A percentile compares a stretch with the other conserved stretches of the same genome.
These are phyloP conservation scores for Neurospora sp. DNA, from an alignment of 495 filamentous ascomycete genomes.

Conservation along the genomic window DNA sequence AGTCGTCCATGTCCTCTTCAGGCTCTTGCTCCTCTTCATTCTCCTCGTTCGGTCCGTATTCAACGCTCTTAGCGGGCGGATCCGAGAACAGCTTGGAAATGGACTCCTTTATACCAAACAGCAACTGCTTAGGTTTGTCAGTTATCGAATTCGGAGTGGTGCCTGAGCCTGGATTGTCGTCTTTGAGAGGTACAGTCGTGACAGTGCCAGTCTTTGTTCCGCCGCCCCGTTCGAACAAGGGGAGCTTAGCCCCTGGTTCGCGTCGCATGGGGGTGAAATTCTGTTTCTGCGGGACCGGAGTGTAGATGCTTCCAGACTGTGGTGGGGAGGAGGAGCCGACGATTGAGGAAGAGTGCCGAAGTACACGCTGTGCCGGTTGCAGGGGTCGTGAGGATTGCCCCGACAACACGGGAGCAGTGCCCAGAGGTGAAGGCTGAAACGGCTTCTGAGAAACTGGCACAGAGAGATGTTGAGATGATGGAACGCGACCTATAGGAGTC, in stretches of 20 bases:
- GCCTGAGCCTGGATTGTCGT: background rate
- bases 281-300: constrained; percentile 32
- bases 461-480: background rate
- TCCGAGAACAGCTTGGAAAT: constrained; percentile 8
- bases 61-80: background rate
- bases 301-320: background rate
- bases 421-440: background rate
- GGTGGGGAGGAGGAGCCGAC: background rate
- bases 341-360: background rate
- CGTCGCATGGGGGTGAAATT: constrained; percentile 41
- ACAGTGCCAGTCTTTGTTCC: background rate
- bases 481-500: background rate
- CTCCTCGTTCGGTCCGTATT: constrained; percentile 2
- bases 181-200: background rate
- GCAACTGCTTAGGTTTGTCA: constrained; percentile 1
- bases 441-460: background rate
- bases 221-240: constrained; percentile 22
- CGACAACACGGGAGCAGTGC: background rate
- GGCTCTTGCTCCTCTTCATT: background rate
- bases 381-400: background rate
- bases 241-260: constrained; percentile 13
- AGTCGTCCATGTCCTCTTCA: background rate
- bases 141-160: background rate
- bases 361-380: background rate
- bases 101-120: constrained; percentile 9